phyloP scores from a whole-genome alignment of 345 rosid species.

The Lepidium aucheri region DNA sequence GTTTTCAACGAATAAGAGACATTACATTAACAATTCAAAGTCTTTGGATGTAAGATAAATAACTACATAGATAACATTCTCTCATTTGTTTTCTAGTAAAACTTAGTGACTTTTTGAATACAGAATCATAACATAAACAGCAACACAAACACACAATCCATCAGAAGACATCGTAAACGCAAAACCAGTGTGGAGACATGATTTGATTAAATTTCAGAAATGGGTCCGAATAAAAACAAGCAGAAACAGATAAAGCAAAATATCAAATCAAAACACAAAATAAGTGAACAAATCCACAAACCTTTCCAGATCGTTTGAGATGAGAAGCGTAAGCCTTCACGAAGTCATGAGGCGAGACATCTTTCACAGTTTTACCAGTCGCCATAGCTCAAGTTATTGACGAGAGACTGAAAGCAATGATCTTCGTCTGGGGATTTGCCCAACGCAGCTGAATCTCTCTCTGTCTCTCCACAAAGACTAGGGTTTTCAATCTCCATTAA shows the following conservation, averaged over 20 bases:
- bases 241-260: no score
- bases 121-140: neutral
- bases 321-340: conserved; percentile 76
- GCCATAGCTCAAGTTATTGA: conserved; percentile 30
- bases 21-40: neutral
- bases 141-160: neutral
- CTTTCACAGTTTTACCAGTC: conserved; percentile 61
- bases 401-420: conserved; percentile 2
- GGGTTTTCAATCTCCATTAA: conserved; percentile 12
- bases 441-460: conserved; percentile 14
- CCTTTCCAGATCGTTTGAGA: conserved; percentile 93
- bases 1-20: neutral
- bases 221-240: neutral
- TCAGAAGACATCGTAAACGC: neutral
- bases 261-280: no score
- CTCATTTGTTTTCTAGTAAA: neutral
- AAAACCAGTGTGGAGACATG: neutral
- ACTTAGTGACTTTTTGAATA: neutral
- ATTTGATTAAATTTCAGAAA: neutral
- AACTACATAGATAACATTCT: neutral
- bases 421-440: neutral
- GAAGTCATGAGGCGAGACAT: conserved; percentile 81
- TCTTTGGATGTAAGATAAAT: neutral
- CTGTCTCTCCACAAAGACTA: conserved; percentile 20
- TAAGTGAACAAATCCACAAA: conserved; percentile 6